A percentile compares a stretch with the other conserved stretches of the same genome.
These are phyloP conservation scores for Leptodontidium sp. DNA, from an alignment of 2,329 filamentous ascomycete genomes.

Conservation along the genomic window DNA sequence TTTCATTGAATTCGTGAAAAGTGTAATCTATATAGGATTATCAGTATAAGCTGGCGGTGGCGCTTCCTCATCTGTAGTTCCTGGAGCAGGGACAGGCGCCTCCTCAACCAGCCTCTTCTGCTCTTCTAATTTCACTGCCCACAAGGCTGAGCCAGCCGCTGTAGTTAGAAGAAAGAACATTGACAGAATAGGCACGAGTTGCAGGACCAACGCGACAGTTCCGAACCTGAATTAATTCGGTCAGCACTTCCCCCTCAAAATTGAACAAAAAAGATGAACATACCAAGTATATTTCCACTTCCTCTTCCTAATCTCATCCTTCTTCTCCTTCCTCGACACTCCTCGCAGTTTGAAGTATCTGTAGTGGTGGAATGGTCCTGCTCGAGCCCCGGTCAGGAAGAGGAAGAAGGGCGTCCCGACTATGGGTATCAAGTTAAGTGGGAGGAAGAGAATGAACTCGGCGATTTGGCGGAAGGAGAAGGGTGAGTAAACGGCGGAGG, in stretches of 20 bases:
- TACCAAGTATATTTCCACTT: slow-evolving; percentile 87
- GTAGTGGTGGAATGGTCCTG: slow-evolving; percentile 90
- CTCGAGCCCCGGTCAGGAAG: slow-evolving; percentile 83
- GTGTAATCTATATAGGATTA: slow-evolving; percentile 36
- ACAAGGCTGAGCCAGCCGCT: slow-evolving; percentile 83
- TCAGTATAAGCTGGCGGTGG: slow-evolving; percentile 44
- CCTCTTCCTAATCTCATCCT: slow-evolving; percentile 71
- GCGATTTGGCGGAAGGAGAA: slow-evolving; percentile 91
- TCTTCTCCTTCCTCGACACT: slow-evolving; percentile 76
- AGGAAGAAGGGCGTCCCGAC: slow-evolving; percentile 87
- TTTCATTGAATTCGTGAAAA: not conserved
- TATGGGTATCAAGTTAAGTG: slow-evolving; percentile 87
- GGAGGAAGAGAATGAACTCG: slow-evolving; percentile 80
- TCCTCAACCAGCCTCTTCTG: slow-evolving; percentile 42
- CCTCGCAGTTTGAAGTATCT: slow-evolving; percentile 86
- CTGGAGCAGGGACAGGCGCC: slow-evolving; percentile 27
- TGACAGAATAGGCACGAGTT: slow-evolving; percentile 89
- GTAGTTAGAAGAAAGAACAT: slow-evolving; percentile 94
- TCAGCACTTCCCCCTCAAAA: slow-evolving; percentile 26
- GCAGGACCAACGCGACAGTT: slow-evolving; percentile 80
- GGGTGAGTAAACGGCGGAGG: slow-evolving; percentile 79
- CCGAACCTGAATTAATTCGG: slow-evolving; percentile 67
- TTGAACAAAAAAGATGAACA: not conserved
- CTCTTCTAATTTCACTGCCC: slow-evolving; percentile 81
- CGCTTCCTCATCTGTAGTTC: slow-evolving; percentile 35